Evolutionary conservation across 345 rosid species (phyloP), one percentile per base, ranked within the genome.

Genomic region (Barbarea vulgaris): DNA sequence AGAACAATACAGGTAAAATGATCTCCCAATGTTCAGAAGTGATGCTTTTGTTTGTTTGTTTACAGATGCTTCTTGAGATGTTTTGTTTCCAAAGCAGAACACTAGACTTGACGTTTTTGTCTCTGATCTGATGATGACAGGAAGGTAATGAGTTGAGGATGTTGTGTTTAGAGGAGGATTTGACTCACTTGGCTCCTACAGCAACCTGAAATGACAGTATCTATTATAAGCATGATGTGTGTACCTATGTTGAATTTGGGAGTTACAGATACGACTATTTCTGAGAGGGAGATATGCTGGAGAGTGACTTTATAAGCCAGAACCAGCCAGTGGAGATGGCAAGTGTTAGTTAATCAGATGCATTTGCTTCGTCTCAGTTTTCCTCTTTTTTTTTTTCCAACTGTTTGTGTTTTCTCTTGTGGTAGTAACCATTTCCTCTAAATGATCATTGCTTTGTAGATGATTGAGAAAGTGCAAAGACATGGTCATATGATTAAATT

Each of bases 1-100:
- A 79, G 63, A 56, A 59, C 46, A 79, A 82, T 62, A 25, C 69
- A 44, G 70, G 81, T 78, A 68, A 67, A 33, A n/a, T 18, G 0
- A 11, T 21, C 34, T 42, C 42, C 17, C 48, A 1, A 3, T 10
- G 33, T 21, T 75, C 21, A n/a, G 17, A 0, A 33, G 34, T 8
- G 21, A 46, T 44, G n/a, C n/a, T n/a, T n/a, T n/a, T n/a, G n/a
- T n/a, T n/a, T n/a, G 36, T 46, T 61, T 68, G 67, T 68, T 76
- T 67, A 53, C 15, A 15, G 28, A 44, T 70, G 75, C 18, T 63
- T 62, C 2, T 31, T 60, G 37, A 11, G 19, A 48, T 68, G 37
- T n/a, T 73, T 51, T 50, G 62, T 34, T 51, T 10, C 7, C 18
- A 22, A 56, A 66, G 27, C 18, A 74, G 24, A 67, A 58, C 22